These are phyloP conservation scores for Cytospora piceae DNA, from an alignment of 2,329 filamentous ascomycete genomes.

Conservation along the genomic window DNA sequence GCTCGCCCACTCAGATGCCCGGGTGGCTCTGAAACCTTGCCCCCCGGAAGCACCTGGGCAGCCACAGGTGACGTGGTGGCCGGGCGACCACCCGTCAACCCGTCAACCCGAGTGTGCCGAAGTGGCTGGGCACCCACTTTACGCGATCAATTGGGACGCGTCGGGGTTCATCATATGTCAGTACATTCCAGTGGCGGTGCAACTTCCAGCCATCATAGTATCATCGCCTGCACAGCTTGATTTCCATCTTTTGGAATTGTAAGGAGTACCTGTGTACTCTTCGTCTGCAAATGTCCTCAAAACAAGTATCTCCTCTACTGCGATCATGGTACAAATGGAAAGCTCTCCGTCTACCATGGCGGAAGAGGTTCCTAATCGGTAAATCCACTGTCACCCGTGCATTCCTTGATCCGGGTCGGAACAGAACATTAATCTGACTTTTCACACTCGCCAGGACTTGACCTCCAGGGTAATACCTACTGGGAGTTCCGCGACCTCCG, in stretches of 20 bases:
- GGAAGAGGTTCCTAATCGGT: slow-evolving; percentile 66
- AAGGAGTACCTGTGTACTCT: slow-evolving; percentile 1
- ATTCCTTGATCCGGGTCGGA: background rate
- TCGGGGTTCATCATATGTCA: background rate
- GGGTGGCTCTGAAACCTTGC: background rate
- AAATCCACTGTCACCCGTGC: slow-evolving; percentile 34
- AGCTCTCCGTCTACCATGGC: slow-evolving; percentile 64
- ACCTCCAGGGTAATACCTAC: slow-evolving; percentile 69
- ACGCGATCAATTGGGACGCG: background rate
- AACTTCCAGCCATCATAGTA: background rate
- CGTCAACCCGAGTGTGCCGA: background rate
- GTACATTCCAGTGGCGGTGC: background rate
- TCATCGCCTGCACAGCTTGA: background rate
- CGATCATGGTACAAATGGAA: slow-evolving; percentile 66
- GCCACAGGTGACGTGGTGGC: background rate
- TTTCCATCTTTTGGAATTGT: background rate
- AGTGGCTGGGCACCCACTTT: background rate
- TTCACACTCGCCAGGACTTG: slow-evolving; percentile 53
- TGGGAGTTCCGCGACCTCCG: slow-evolving; percentile 66
- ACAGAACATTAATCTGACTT: background rate
- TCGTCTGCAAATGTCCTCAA: slow-evolving; percentile 39
- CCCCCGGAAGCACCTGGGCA: too few relatives aligned
- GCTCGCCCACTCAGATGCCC: background rate
- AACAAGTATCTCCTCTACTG: slow-evolving; percentile 43
- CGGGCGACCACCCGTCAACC: background rate